Base-by-base conservation (phyloP, 2,329 filamentous ascomycete genomes). In the Xylariaceae sp. region DNA sequence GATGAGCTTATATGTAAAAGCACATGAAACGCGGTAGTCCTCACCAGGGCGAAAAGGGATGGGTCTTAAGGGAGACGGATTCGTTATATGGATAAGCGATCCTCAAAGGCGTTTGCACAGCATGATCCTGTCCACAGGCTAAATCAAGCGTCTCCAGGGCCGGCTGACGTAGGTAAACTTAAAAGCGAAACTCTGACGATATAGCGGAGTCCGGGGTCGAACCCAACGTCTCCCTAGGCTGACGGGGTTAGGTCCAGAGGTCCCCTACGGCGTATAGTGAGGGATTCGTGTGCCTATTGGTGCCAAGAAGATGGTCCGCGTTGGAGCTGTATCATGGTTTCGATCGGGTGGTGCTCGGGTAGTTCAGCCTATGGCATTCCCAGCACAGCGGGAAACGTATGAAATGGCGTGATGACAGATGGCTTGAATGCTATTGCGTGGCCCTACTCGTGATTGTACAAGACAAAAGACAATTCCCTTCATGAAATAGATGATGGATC, bases 371-470 rank as follows among this genome's bases (percentile, higher is more conserved):
- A 64, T 64, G 51, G 56, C 50, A 54, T 56, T 44, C 36, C 32
- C 37, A 47, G 51, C 49, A 52, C 41, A 41, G 58, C 58, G 40
- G 54, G 44, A 42, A 45, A 59, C 34, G 60, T 63, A 61, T 30
- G 61, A 51, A 61, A 62, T 63, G 62, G 65, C 55, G 63, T 66
- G 64, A 66, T 57, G 49, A 40, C 26, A 47, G 54, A 44, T 15
- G 49, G 45, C 44, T 15, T 37, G 15, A 37, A 12, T 9, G 57
- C 56, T n/a, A 15, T 10, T 4, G n/a, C 32, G 13, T 34, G 32
- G 32, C 32, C 32, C 32, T 7, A 12, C 13, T 10, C 9, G 49
- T 51, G 50, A 56, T 61, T 8, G 26, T 5, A 26, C 26, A 26
- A 26, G 26, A 26, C 26, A 26, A 26, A n/a, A n/a, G n/a, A n/a